Evolutionary conservation across 2,329 filamentous ascomycete genomes (phyloP).

Genomic region (Trichoderma atroviride): DNA sequence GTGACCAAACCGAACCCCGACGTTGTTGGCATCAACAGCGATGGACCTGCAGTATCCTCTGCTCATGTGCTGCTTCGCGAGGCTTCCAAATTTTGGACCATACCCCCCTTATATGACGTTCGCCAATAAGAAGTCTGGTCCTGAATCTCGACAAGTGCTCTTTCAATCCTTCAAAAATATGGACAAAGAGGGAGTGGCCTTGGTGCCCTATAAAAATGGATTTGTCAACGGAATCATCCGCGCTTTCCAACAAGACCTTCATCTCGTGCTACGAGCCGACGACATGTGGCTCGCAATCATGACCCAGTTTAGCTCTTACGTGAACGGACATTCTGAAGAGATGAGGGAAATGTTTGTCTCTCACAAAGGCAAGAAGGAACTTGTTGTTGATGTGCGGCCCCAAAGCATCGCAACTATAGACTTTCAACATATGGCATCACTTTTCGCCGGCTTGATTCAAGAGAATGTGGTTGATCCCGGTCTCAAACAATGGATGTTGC

Average conservation of each 20-base stretch:
- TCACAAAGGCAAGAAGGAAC: constrained; percentile 17
- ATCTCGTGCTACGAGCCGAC: constrained; percentile 30
- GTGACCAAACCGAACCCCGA: too few relatives aligned
- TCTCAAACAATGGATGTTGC: constrained; percentile 17
- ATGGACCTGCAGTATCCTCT: too few relatives aligned
- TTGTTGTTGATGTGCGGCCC: background rate
- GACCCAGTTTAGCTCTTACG: constrained; percentile 31
- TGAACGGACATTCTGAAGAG: constrained; percentile 27
- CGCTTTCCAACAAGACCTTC: constrained; percentile 27
- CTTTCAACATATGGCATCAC: background rate
- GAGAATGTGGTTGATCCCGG: background rate
- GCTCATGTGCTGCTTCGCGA: too few relatives aligned
- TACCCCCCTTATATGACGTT: too few relatives aligned
- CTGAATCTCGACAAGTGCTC: background rate
- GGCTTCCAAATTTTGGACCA: too few relatives aligned
- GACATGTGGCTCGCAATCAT: constrained; percentile 38
- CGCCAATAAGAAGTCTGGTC: background rate
- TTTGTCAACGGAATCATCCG: constrained; percentile 5
- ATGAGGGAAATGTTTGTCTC: constrained; percentile 25
- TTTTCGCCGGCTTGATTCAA: background rate
- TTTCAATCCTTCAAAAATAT: constrained; percentile 1
- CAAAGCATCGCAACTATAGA: background rate
- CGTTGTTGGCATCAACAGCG: too few relatives aligned
- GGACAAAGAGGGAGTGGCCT: background rate
- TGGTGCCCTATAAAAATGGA: constrained; percentile 11